Percentiles rank a stretch among this genome's conserved stretches.
Evolutionary conservation across 164 flowering plant species (phyloP).

Genomic region (Macadamia integrifolia): DNA sequence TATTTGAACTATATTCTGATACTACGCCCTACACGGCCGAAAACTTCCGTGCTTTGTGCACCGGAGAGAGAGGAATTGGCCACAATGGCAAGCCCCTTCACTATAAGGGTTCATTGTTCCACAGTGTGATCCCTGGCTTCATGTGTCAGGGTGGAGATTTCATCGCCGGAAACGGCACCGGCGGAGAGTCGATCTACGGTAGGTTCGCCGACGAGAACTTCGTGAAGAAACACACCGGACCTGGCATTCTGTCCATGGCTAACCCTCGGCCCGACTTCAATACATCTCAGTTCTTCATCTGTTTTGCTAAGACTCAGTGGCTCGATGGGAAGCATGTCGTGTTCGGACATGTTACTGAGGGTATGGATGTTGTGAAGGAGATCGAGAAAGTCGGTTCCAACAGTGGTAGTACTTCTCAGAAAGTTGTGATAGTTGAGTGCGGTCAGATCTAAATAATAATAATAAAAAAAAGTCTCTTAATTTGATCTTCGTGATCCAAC

Average conservation of each 20-base stretch:
- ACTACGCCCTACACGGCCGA: constrained; percentile 32
- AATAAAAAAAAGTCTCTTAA: no score
- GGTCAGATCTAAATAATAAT: no score
- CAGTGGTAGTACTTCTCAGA: no score
- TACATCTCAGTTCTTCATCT: constrained; percentile 61
- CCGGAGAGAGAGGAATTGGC: constrained; percentile 49
- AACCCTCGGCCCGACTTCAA: constrained; percentile 54
- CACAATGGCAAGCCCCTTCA: constrained; percentile 67
- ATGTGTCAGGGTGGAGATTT: constrained; percentile 87
- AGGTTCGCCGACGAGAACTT: constrained; percentile 72
- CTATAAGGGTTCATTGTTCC: constrained; percentile 69
- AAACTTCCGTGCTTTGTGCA: constrained; percentile 42
- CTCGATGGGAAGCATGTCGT: constrained; percentile 66
- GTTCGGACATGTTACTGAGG: constrained; percentile 55
- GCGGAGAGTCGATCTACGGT: constrained; percentile 77
- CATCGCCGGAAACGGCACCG: constrained; percentile 74
- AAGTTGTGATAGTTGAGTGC: no score
- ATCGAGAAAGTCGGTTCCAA: constrained; percentile 31
- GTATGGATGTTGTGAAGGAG: constrained; percentile 43
- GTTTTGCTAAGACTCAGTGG: constrained; percentile 51
- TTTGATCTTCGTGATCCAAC: no score
- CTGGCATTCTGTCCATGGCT: constrained; percentile 58
- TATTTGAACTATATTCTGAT: constrained; percentile 38
- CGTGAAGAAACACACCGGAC: constrained; percentile 64
- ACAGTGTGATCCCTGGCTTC: constrained; percentile 67